Base-by-base conservation (phyloP, 768 basidiomycete species). In the Neoboletus subvelutipes region DNA sequence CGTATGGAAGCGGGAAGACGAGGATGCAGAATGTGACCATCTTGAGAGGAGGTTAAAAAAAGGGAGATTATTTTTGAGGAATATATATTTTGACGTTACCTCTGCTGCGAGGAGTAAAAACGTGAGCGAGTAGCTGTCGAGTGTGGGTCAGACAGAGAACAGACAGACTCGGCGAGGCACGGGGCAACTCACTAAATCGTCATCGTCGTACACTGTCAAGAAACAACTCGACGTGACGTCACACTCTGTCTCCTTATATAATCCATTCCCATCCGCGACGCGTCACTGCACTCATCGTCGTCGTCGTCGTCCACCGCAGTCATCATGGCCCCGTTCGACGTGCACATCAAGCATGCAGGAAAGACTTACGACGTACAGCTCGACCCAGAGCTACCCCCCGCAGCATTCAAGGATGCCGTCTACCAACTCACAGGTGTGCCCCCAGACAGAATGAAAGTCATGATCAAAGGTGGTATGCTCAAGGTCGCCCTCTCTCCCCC, bases 391-490 rank as follows among this genome's bases (percentile, higher is more conserved):
- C 77, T 82, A 6, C 82, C 90, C 2, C 83, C 87, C 3, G 66
- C 76, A 17, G 82, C 74, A 15, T 95, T 98, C 81, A 98, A 97
- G 71, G 84, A 92, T 59, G 78, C 84, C 5, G 78, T 98, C 34
- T 90, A 90, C 66, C 81, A 87, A 42, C 76, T 79, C 45, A 98
- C 94, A 0, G 94, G 93, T 9, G 88, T 98, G 3, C 94, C 92
- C 4, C 73, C 84, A 36, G 93, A 96, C 68, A 81, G 94, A 47
- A 95, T 97, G 92, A 99, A 98, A 76, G 88, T 98, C 61, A 94
- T 97, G 90, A 81, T 95, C 70, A 98, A 97, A 70, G 90, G 90
- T 52, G 90, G 89, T 37, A 80, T 93, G 53, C 82, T 97, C 65
- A 96, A 95, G 83, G 93, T 91, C 74, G 8, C 18, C 3, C 20